Percentiles rank a stretch among this genome's conserved stretches.
These are phyloP conservation scores for Pythium pyrilobum DNA, from an alignment of 352 stramenopile genomes.

Conservation along the genomic window DNA sequence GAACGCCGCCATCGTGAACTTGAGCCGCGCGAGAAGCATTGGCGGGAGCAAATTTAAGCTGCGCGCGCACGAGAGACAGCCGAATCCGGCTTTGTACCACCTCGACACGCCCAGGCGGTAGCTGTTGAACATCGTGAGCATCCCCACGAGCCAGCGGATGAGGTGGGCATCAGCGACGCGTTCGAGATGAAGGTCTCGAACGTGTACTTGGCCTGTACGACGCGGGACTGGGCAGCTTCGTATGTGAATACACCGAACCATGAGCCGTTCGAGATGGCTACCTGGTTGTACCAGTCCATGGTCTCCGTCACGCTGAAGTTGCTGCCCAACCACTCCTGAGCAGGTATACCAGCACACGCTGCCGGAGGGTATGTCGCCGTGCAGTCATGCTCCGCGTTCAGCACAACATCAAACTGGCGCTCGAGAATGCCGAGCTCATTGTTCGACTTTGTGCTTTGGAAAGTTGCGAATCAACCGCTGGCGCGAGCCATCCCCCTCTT, in stretches of 20 bases:
- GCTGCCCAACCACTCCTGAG: not conserved
- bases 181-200: conserved; percentile 38
- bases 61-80: conserved; percentile 5
- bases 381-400: not conserved
- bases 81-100: conserved; percentile 13
- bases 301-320: not conserved
- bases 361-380: not conserved
- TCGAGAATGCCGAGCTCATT: not conserved
- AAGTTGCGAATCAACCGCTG: conserved; percentile 11
- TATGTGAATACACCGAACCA: conserved; percentile 22
- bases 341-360: conserved; percentile 1
- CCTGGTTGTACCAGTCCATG: not conserved
- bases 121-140: conserved; percentile 25
- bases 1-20: conserved; percentile 22
- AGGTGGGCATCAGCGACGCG: conserved; percentile 20
- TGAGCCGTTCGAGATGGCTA: conserved; percentile 14
- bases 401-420: conserved; percentile 13
- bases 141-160: conserved; percentile 23
- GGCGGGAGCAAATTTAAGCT: conserved; percentile 19
- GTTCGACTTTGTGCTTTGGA: conserved; percentile 6
- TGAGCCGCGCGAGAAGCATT: conserved; percentile 15
- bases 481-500: not conserved
- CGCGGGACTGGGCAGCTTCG: not conserved
- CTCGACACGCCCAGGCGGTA: not conserved
- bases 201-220: conserved; percentile 6